Evolutionary conservation across 2,329 filamentous ascomycete genomes (phyloP).

Genomic region (Fonsecaea nubica): DNA sequence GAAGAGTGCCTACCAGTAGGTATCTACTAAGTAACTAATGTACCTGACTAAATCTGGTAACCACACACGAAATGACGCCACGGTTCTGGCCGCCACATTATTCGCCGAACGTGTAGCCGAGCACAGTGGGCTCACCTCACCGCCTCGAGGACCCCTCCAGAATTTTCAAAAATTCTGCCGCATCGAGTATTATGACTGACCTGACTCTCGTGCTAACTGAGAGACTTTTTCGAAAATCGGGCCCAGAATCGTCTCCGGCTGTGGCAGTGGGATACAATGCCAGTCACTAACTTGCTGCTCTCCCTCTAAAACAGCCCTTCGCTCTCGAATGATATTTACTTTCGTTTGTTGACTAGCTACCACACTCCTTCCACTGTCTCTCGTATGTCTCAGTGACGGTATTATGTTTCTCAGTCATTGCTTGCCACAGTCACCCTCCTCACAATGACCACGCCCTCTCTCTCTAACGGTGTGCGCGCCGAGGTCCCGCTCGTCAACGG

Average conservation of each 20-base stretch:
- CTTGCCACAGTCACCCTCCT: neutral
- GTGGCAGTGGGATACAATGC: constrained; percentile 1
- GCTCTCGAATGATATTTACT: constrained; percentile 12
- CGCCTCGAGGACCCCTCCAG: constrained; percentile 15
- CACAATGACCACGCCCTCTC: constrained; percentile 33
- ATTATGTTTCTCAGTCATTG: constrained; percentile 21
- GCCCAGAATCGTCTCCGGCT: constrained; percentile 1
- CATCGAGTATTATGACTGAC: constrained; percentile 7
- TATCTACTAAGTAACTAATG: no score
- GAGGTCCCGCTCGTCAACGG: constrained; percentile 21
- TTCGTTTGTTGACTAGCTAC: neutral
- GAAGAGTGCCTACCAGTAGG: no score
- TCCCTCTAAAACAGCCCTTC: constrained; percentile 9
- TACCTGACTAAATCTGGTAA: neutral
- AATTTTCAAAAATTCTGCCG: constrained; percentile 31
- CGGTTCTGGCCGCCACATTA: neutral
- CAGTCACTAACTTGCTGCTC: constrained; percentile 7
- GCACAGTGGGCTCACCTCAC: constrained; percentile 6
- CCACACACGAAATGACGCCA: constrained; percentile 19
- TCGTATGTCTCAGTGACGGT: constrained; percentile 6
- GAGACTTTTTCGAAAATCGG: neutral
- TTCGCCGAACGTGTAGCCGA: constrained; percentile 23
- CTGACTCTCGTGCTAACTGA: neutral
- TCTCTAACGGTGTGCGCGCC: constrained; percentile 38
- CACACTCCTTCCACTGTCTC: constrained; percentile 8